These are phyloP conservation scores for Amanita phalloides DNA, from an alignment of 768 basidiomycete genomes.

Conservation along the genomic window DNA sequence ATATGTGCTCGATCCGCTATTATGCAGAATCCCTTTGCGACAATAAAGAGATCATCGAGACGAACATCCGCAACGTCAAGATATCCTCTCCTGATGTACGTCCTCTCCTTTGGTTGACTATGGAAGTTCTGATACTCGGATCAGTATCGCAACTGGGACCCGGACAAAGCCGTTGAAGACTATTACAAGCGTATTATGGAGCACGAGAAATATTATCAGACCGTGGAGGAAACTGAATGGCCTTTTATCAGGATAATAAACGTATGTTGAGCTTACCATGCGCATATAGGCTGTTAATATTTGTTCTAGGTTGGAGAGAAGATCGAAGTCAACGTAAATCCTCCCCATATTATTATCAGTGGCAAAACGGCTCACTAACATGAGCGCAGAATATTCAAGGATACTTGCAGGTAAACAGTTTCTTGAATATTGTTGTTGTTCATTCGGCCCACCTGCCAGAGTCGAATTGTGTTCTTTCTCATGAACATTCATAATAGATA, in stretches of 20 bases:
- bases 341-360: neutral
- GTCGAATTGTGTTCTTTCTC: slow-evolving; percentile 93
- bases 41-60: slow-evolving; percentile 85
- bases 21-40: slow-evolving; percentile 79
- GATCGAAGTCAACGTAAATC: slow-evolving; percentile 82
- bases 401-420: slow-evolving; percentile 62
- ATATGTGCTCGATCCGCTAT: neutral
- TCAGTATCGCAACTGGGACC: slow-evolving; percentile 90
- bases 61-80: slow-evolving; percentile 93
- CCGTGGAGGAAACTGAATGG: slow-evolving; percentile 84
- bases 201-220: slow-evolving; percentile 83
- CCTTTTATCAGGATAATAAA: slow-evolving; percentile 94
- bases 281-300: neutral
- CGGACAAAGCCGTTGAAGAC: slow-evolving; percentile 84
- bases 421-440: neutral
- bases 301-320: slow-evolving; percentile 78
- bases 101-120: slow-evolving; percentile 7
- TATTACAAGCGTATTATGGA: slow-evolving; percentile 84
- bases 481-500: slow-evolving; percentile 98
- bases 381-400: slow-evolving; percentile 64
- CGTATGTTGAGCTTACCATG: slow-evolving; percentile 30
- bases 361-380: neutral
- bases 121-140: neutral
- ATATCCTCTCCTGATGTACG: slow-evolving; percentile 95
- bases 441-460: slow-evolving; percentile 31